Conservation (phyloP, 2,329 filamentous ascomycete genomes). For the Ophiostoma tasmaniense region DNA sequence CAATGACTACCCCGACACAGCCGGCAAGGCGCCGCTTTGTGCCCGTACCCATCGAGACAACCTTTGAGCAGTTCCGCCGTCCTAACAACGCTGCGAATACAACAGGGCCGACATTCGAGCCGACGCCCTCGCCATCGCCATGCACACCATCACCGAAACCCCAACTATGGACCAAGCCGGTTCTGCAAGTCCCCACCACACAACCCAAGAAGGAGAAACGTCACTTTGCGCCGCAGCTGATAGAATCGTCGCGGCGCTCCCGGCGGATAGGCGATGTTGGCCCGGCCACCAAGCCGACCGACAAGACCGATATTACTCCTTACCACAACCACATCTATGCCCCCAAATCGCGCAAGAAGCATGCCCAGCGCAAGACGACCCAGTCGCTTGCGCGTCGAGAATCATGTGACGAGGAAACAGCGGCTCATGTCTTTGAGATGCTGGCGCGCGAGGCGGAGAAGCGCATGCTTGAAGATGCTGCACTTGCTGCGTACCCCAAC, state of each 20-base stretch:
- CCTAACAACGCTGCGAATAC: not conserved
- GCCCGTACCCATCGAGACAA: constrained; percentile 65
- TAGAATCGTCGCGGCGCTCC: constrained; percentile 68
- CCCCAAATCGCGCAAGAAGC: constrained; percentile 36
- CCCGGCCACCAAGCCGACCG: constrained; percentile 53
- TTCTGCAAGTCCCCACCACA: not conserved
- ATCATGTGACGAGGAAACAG: constrained; percentile 66
- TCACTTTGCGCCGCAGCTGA: constrained; percentile 67
- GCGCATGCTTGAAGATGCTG: constrained; percentile 63
- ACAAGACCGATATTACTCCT: constrained; percentile 65
- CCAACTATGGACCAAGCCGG: constrained; percentile 10
- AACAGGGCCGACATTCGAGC: constrained; percentile 33
- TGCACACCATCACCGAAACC: constrained; percentile 34
- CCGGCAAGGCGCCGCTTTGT: constrained; percentile 45
- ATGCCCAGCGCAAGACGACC: constrained; percentile 27
- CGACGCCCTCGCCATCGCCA: constrained; percentile 40
- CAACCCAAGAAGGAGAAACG: constrained; percentile 30
- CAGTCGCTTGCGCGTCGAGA: constrained; percentile 48
- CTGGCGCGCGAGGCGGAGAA: constrained; percentile 73
- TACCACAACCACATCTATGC: constrained; percentile 54
- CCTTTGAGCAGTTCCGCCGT: constrained; percentile 50
- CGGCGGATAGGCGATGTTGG: constrained; percentile 57
- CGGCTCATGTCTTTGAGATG: constrained; percentile 68
- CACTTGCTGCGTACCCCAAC: constrained; percentile 67
- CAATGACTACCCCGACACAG: constrained; percentile 7